A percentile compares a stretch with the other conserved stretches of the same genome.
Conservation (phyloP, 2,329 filamentous ascomycete species). For the Allantophomopsis cytisporea region DNA sequence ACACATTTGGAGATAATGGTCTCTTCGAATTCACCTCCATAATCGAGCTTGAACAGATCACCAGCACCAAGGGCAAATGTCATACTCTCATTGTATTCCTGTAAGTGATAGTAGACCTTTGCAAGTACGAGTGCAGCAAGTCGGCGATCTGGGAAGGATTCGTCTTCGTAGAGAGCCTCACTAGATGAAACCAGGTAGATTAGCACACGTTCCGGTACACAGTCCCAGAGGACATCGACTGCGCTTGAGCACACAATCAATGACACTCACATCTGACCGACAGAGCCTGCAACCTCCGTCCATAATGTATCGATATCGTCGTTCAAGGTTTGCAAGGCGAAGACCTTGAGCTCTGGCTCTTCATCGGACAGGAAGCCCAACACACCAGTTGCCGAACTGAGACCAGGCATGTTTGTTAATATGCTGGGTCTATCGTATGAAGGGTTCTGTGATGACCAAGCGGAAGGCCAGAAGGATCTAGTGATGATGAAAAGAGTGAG, state of each 20-base stretch:
- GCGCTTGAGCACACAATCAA: too few species aligned
- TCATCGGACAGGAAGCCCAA: conserved; percentile 93
- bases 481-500: too few species aligned
- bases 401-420: conserved; percentile 60
- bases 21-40: conserved; percentile 90
- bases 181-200: conserved; percentile 29
- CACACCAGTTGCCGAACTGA: conserved; percentile 88
- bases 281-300: conserved; percentile 87
- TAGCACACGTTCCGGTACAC: background rate
- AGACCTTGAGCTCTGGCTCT: conserved; percentile 86
- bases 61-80: conserved; percentile 90
- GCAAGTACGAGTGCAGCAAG: conserved; percentile 88
- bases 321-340: conserved; percentile 89
- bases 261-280: conserved; percentile 75
- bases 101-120: conserved; percentile 97
- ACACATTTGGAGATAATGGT: conserved; percentile 98
- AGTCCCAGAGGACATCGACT: too few species aligned
- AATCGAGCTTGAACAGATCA: conserved; percentile 86
- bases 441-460: too few species aligned
- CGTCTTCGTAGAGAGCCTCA: conserved; percentile 95
- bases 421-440: too few species aligned
- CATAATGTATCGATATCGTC: conserved; percentile 94
- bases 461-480: too few species aligned
- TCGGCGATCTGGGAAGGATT: conserved; percentile 83
- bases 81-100: conserved; percentile 99